Conservation (phyloP, 2,329 filamentous ascomycete species). For the Laburnicola sp. region DNA sequence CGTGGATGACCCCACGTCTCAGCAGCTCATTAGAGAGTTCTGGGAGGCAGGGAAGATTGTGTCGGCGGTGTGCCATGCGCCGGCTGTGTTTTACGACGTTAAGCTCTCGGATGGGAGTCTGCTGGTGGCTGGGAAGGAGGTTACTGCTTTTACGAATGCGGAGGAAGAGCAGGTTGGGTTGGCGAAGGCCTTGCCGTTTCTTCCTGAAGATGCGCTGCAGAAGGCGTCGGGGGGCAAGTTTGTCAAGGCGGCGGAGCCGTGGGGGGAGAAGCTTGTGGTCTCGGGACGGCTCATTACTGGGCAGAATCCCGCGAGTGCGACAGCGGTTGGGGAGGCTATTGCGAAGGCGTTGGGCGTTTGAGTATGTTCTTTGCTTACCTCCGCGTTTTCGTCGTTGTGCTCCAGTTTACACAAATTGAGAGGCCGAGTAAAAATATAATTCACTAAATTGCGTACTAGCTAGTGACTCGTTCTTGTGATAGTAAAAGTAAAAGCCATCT, state of each 20-base stretch:
- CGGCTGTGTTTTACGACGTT: constrained; percentile 64
- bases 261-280: constrained; percentile 50
- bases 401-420: too few relatives aligned
- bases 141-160: constrained; percentile 62
- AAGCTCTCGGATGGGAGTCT: constrained; percentile 54
- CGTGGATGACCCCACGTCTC: constrained; percentile 58
- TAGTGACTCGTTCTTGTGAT: too few relatives aligned
- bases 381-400: too few relatives aligned
- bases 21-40: constrained; percentile 65
- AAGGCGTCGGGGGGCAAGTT: constrained; percentile 57
- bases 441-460: too few relatives aligned
- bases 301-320: constrained; percentile 53
- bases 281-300: constrained; percentile 51
- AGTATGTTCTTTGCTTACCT: not conserved
- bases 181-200: constrained; percentile 59
- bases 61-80: constrained; percentile 70
- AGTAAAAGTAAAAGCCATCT: too few relatives aligned
- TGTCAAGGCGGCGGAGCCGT: constrained; percentile 58
- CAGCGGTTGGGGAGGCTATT: constrained; percentile 49
- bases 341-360: constrained; percentile 41
- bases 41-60: constrained; percentile 64
- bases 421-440: too few relatives aligned
- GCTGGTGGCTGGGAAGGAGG: constrained; percentile 59
- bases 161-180: constrained; percentile 57
- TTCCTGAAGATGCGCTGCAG: constrained; percentile 61